Evolutionary conservation across 2,329 filamentous ascomycete species (phyloP).

Genomic region (Didymella glomerata): DNA sequence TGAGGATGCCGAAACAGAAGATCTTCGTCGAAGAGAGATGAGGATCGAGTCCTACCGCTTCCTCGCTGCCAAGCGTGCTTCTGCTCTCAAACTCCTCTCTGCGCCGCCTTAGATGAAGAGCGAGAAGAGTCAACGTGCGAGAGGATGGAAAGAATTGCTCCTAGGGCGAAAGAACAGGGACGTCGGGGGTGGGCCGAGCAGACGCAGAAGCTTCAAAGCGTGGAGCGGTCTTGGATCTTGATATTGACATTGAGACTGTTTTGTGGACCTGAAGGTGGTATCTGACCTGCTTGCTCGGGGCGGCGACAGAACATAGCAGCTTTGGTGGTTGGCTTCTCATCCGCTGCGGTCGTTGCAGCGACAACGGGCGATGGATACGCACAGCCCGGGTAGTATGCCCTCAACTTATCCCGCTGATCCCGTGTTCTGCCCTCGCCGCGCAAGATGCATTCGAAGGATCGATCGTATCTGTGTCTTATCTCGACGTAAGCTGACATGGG

Average conservation of each 20-base stretch:
- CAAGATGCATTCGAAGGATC: background rate
- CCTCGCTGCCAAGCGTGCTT: conserved; percentile 18
- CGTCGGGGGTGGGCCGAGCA: background rate
- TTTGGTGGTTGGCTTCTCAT: background rate
- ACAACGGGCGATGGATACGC: no score
- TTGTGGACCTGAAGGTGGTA: background rate
- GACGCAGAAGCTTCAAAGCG: background rate
- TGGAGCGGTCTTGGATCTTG: background rate
- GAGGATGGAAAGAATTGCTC: background rate
- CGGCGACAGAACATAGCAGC: background rate
- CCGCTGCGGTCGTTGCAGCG: background rate
- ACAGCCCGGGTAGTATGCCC: background rate
- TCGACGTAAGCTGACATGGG: conserved; percentile 4
- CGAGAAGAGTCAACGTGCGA: background rate
- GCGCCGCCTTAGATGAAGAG: background rate
- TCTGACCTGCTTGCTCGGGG: background rate
- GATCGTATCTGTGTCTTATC: background rate
- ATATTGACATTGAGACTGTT: background rate
- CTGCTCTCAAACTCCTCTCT: background rate
- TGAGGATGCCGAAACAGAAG: background rate
- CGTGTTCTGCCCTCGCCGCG: background rate
- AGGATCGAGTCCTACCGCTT: conserved; percentile 19
- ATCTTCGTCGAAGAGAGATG: conserved; percentile 4
- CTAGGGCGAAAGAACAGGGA: background rate
- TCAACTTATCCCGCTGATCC: no score